Evolutionary conservation across 352 stramenopile species (phyloP), one percentile per base, ranked within the genome.

Genomic region (Pythium aphanidermatum): DNA sequence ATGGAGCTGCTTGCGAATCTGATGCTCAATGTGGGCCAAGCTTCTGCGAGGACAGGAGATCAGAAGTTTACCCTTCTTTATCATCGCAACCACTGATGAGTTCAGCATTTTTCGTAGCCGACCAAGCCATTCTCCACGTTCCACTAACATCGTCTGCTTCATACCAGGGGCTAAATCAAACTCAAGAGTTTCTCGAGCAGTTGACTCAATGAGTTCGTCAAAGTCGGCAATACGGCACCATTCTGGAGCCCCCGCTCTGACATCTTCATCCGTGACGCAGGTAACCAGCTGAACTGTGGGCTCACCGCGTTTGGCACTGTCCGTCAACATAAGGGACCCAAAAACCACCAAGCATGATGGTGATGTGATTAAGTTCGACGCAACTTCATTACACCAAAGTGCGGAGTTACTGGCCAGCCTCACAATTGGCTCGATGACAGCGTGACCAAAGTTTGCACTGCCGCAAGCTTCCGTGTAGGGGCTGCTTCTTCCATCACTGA

Each of bases 211-310:
- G 26, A 55, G 51, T 13, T 42, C 20, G 5, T 54, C 20, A 21
- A 60, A 60, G 6, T 48, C 34, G 3, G 49, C 51, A 14, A 60
- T 37, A 5, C 42, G 40, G n/a, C 51, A 58, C 51, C 41, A 58
- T 9, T 46, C 34, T 1, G 51, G 28, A 13, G 42, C 51, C n/a
- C 32, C 51, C 12, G 26, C 32, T 38, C 34, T 32, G 3, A 58
- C 42, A 24, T 58, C 42, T n/a, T 46, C 42, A 10, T 45, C 10
- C n/a, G 14, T 38, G 1, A 53, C 42, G 13, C 19, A 35, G 2
- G 33, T 58, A 16, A 53, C 20, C 13, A 58, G 34, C 26, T 51
- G 43, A 12, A 58, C 42, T 2, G 32, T 53, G 7, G 51, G 51
- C 19, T 46, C 34, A 3, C 28, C 11, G 4, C 30, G 23, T 6